These are phyloP conservation scores for Mortierella sp. DNA, from an alignment of 371 early-diverging fungal species.

Conservation along the genomic window DNA sequence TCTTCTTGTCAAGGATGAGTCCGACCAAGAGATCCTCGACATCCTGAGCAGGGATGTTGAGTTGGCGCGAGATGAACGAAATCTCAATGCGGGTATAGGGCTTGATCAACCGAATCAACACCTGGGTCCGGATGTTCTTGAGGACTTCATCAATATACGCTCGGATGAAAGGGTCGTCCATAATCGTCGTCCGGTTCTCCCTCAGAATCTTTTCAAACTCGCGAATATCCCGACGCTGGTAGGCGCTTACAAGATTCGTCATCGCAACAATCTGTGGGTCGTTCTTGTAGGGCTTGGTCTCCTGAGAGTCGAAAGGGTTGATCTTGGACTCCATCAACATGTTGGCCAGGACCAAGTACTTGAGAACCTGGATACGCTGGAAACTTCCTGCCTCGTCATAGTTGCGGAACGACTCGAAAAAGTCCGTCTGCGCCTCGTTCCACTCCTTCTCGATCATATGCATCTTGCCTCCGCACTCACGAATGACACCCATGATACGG, in stretches of 20 bases:
- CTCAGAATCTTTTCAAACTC: slow-evolving; percentile 89
- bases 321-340: slow-evolving; percentile 96
- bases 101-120: slow-evolving; percentile 84
- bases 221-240: slow-evolving; percentile 88
- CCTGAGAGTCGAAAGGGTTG: slow-evolving; percentile 97
- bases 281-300: slow-evolving; percentile 96
- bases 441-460: slow-evolving; percentile 96
- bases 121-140: slow-evolving; percentile 91
- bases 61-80: slow-evolving; percentile 84
- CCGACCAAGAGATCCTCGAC: slow-evolving; percentile 89
- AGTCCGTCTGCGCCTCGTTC: slow-evolving; percentile 93
- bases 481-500: slow-evolving; percentile 96
- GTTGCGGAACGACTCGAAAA: slow-evolving; percentile 97
- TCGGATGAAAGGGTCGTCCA: slow-evolving; percentile 93
- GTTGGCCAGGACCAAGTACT: slow-evolving; percentile 95
- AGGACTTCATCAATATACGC: slow-evolving; percentile 92
- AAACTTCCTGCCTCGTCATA: slow-evolving; percentile 97
- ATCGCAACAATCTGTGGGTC: slow-evolving; percentile 93
- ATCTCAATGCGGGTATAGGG: slow-evolving; percentile 95
- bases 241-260: slow-evolving; percentile 93
- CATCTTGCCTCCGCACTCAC: slow-evolving; percentile 98
- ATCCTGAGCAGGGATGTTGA: slow-evolving; percentile 82
- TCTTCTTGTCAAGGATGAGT: slow-evolving; percentile 89
- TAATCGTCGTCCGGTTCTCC: slow-evolving; percentile 81
- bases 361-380: slow-evolving; percentile 93